Conservation (phyloP, 2,329 filamentous ascomycete genomes). For the Colletotrichum incanum region DNA sequence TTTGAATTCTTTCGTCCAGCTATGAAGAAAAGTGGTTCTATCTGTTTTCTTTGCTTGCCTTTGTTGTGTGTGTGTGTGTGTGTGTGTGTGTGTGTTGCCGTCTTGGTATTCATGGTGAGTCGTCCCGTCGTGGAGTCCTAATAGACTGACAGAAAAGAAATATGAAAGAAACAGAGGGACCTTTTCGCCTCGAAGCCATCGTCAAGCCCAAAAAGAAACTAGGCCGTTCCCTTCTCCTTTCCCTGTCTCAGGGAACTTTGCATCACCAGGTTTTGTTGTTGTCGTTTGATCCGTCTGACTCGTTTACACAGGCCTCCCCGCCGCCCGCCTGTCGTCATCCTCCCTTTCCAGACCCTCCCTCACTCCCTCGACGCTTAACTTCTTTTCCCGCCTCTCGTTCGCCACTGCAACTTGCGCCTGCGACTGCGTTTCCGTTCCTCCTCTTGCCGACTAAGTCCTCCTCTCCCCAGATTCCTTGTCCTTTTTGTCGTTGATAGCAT, state of each 20-base stretch:
- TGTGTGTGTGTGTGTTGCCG: background rate
- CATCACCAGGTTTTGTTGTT: background rate
- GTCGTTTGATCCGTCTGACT: conserved; percentile 10
- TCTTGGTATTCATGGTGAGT: background rate
- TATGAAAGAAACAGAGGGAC: background rate
- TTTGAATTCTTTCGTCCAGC: background rate
- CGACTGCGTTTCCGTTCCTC: background rate
- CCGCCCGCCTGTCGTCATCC: background rate
- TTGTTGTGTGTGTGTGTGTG: background rate
- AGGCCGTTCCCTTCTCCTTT: background rate
- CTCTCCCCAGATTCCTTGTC: background rate
- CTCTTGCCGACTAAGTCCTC: conserved; percentile 10
- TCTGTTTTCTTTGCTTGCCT: background rate
- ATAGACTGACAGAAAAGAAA: background rate
- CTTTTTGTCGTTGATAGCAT: conserved; percentile 21
- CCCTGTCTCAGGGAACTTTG: too few relatives aligned
- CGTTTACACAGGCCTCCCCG: background rate
- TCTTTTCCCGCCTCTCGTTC: background rate
- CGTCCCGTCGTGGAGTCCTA: background rate
- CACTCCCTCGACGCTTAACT: background rate
- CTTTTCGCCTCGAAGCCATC: background rate
- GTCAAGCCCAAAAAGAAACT: background rate
- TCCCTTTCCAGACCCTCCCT: background rate
- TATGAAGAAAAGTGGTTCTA: background rate
- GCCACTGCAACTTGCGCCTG: background rate